These are phyloP conservation scores for Alloteropsis angusta DNA, from an alignment of 202 grass and related monocot genomes.

Conservation along the genomic window DNA sequence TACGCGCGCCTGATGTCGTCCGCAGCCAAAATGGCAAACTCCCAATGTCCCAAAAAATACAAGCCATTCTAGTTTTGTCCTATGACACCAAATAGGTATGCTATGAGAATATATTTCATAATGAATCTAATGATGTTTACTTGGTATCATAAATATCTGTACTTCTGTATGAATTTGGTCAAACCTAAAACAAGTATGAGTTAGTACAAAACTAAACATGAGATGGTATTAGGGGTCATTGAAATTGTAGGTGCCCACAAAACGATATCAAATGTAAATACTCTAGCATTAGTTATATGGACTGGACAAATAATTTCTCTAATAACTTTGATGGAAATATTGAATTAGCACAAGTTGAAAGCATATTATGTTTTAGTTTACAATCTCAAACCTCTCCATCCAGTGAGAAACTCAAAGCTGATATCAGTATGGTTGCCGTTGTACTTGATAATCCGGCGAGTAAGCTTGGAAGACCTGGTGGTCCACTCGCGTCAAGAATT, in stretches of 20 bases:
- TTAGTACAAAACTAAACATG: not conserved
- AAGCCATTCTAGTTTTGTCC: too few relatives aligned
- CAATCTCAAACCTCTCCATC: slow-evolving; percentile 75
- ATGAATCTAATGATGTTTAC: too few relatives aligned
- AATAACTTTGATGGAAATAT: not conserved
- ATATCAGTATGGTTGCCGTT: slow-evolving; percentile 54
- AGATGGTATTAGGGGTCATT: not conserved
- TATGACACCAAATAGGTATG: too few relatives aligned
- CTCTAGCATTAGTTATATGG: not conserved
- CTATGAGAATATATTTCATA: too few relatives aligned
- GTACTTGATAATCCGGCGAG: slow-evolving; percentile 58
- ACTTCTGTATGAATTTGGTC: too few relatives aligned
- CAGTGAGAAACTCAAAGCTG: slow-evolving; percentile 82
- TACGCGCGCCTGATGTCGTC: too few relatives aligned
- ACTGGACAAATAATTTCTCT: not conserved
- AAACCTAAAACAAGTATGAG: too few relatives aligned
- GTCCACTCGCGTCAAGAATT: slow-evolving; percentile 92
- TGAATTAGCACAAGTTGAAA: slow-evolving; percentile 2
- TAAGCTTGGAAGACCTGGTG: slow-evolving; percentile 79
- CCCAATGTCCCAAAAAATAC: too few relatives aligned
- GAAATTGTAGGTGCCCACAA: not conserved
- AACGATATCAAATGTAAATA: not conserved
- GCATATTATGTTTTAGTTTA: not conserved
- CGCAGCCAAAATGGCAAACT: not conserved
- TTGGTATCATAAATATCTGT: too few relatives aligned